These are phyloP conservation scores for Rhodocollybia butyracea DNA, from an alignment of 768 basidiomycete species.

Conservation along the genomic window DNA sequence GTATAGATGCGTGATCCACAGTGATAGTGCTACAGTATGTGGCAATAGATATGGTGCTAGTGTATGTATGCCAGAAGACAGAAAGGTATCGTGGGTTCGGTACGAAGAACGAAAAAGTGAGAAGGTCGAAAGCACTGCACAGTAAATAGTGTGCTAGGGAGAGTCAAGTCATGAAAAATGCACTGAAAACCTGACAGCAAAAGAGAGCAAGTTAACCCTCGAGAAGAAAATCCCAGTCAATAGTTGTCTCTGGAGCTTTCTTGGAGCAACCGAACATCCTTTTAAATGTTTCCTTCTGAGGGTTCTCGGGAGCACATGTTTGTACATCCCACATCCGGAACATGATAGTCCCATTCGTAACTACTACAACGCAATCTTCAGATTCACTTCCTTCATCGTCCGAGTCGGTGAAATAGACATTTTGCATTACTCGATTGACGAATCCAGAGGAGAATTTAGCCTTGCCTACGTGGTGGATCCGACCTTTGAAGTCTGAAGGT, in stretches of 20 bases:
- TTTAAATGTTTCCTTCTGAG: constrained; percentile 59
- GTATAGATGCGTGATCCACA: neutral
- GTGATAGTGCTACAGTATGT: constrained; percentile 5
- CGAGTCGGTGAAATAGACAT: constrained; percentile 49
- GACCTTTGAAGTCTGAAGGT: constrained; percentile 76
- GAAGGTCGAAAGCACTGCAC: neutral
- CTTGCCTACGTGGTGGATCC: constrained; percentile 52
- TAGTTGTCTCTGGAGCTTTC: constrained; percentile 51
- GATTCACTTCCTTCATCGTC: constrained; percentile 24
- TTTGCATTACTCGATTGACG: constrained; percentile 59
- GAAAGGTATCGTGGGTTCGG: neutral
- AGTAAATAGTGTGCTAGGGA: neutral
- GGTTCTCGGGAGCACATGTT: constrained; percentile 59
- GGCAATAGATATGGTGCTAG: neutral
- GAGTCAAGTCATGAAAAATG: neutral
- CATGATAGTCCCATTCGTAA: constrained; percentile 56
- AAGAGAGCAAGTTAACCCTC: constrained; percentile 44
- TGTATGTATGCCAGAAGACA: neutral
- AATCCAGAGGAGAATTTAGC: constrained; percentile 69
- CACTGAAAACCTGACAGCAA: neutral
- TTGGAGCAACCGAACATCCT: constrained; percentile 59
- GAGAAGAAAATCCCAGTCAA: constrained; percentile 80
- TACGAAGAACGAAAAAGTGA: neutral
- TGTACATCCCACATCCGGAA: constrained; percentile 82
- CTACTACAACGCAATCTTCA: constrained; percentile 62